Evolutionary conservation across 2,329 filamentous ascomycete species (phyloP).

Genomic region (Dactylellina drechsleri): DNA sequence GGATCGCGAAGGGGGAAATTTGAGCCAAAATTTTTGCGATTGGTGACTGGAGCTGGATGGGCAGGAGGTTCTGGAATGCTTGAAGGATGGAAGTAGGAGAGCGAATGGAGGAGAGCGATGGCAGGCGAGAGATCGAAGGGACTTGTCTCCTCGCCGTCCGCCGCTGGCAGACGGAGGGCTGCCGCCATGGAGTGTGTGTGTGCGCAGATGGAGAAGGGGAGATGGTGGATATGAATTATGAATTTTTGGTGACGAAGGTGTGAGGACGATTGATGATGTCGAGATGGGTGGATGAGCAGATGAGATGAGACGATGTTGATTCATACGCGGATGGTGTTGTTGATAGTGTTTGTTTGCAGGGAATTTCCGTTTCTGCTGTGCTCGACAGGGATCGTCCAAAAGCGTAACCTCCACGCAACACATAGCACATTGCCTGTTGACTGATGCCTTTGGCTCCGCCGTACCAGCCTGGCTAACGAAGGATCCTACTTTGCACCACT

Average conservation of each 20-base stretch:
- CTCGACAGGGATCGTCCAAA: conserved; percentile 17
- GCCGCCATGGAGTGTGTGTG: background rate
- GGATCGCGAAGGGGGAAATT: background rate
- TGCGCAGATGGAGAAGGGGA: background rate
- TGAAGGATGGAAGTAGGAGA: conserved; percentile 29
- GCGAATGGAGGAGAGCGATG: conserved; percentile 36
- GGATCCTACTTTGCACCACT: conserved; percentile 19
- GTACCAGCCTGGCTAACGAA: conserved; percentile 12
- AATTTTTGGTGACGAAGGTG: background rate
- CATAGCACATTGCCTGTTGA: background rate
- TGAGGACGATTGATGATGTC: conserved; percentile 4
- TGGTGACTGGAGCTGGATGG: background rate
- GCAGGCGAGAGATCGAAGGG: conserved; percentile 50
- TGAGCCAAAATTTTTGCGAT: background rate
- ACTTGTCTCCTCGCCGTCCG: conserved; percentile 20
- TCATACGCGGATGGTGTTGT: background rate
- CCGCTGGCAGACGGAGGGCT: conserved; percentile 1
- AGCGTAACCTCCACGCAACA: conserved; percentile 10
- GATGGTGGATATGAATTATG: background rate
- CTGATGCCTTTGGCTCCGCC: background rate
- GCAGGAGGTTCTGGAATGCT: background rate
- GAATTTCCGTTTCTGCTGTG: background rate
- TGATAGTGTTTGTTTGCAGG: background rate
- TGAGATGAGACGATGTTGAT: background rate
- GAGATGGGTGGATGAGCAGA: background rate